These are phyloP conservation scores for Penicillium paxilli DNA, from an alignment of 495 filamentous ascomycete genomes.

Conservation along the genomic window DNA sequence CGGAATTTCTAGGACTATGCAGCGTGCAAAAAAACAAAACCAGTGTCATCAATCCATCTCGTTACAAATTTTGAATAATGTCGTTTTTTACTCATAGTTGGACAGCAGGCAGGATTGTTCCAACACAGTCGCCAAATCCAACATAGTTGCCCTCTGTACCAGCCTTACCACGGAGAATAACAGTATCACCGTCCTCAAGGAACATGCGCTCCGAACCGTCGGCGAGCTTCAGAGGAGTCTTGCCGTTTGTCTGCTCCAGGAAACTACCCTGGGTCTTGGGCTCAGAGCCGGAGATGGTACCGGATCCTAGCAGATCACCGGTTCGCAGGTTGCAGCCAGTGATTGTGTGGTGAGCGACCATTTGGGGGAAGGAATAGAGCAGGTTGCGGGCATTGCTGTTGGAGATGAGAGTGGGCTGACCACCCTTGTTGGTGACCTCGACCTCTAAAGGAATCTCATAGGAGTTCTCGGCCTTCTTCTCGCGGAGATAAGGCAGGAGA, in stretches of 20 bases:
- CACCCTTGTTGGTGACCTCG: constrained; percentile 66
- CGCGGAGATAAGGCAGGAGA: constrained; percentile 69
- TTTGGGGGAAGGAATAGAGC: constrained; percentile 90
- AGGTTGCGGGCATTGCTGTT: constrained; percentile 68
- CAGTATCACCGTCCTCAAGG: constrained; percentile 80
- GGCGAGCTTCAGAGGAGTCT: constrained; percentile 62
- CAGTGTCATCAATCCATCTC: constrained; percentile 10
- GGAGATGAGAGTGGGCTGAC: constrained; percentile 63
- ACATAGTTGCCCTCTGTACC: constrained; percentile 61
- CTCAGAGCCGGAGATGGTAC: constrained; percentile 81
- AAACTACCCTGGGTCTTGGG: constrained; percentile 66
- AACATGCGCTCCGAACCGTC: constrained; percentile 74
- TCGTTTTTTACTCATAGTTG: constrained; percentile 17
- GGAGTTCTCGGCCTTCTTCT: constrained; percentile 59
- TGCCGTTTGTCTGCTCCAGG: constrained; percentile 75
- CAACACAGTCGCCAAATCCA: constrained; percentile 73
- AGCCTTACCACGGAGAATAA: constrained; percentile 69
- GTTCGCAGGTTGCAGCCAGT: constrained; percentile 80
- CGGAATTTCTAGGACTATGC: constrained; percentile 7
- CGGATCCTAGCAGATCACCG: constrained; percentile 85
- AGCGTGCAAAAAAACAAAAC: background rate
- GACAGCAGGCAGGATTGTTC: constrained; percentile 52
- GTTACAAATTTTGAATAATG: constrained; percentile 1
- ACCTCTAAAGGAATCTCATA: constrained; percentile 78
- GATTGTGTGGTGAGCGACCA: constrained; percentile 89